phyloP scores from a whole-genome alignment of 805 yeast species.

The Saccharomyces paradoxus region DNA sequence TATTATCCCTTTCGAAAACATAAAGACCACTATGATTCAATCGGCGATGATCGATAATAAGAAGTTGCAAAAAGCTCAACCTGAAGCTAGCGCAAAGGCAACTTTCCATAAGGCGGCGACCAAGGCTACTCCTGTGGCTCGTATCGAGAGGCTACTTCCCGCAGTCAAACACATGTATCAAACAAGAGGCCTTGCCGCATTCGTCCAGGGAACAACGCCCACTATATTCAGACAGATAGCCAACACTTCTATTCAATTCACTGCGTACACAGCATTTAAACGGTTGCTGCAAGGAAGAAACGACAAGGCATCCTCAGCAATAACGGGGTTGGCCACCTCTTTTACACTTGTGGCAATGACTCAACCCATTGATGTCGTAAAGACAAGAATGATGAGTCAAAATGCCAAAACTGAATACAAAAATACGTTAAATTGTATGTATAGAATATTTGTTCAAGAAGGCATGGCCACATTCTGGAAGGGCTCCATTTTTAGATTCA shows the following conservation, averaged over 20 bases:
- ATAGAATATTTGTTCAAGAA: slow-evolving; percentile 41
- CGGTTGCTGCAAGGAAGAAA: slow-evolving; percentile 39
- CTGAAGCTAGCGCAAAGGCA: slow-evolving; percentile 15
- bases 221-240: slow-evolving; percentile 74
- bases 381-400: slow-evolving; percentile 78
- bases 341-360: slow-evolving; percentile 67
- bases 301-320: slow-evolving; percentile 33
- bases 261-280: slow-evolving; percentile 69
- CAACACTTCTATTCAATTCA: slow-evolving; percentile 75
- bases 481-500: slow-evolving; percentile 59
- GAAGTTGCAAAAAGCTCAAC: slow-evolving; percentile 12
- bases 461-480: slow-evolving; percentile 41
- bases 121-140: slow-evolving; percentile 22
- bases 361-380: slow-evolving; percentile 83
- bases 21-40: slow-evolving; percentile 75
- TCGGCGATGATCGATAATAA: slow-evolving; percentile 38
- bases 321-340: slow-evolving; percentile 56
- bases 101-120: slow-evolving; percentile 27
- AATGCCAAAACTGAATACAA: slow-evolving; percentile 50
- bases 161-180: slow-evolving; percentile 59
- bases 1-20: slow-evolving; percentile 85
- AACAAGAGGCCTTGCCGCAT: slow-evolving; percentile 68
- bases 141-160: slow-evolving; percentile 34
- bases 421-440: slow-evolving; percentile 53
- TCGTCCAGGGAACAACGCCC: slow-evolving; percentile 75